Base-by-base conservation (phyloP, 2,329 filamentous ascomycete species). In the Colletotrichum theobromicola region DNA sequence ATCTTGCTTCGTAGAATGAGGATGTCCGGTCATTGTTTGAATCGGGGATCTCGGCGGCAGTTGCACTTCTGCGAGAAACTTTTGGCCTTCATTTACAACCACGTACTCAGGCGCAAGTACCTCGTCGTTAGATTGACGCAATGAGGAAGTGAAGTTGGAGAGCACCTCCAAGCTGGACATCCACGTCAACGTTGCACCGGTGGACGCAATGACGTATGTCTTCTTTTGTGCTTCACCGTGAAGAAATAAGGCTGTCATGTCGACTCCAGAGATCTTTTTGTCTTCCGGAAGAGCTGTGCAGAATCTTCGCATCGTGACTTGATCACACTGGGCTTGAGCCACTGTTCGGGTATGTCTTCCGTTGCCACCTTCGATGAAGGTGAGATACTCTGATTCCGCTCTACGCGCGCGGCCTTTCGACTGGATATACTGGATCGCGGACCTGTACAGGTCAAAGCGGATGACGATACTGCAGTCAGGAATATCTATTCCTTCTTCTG, bases 381-480 rank as follows among this genome's bases (percentile, higher is more conserved):
- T 94, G 37, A 96, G 90, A 82, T 96, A 98, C 76, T 90, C 92
- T 0, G 97, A 98, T 69, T 93, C 89, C 1, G 85, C 83, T 79
- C 95, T 94, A 50, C 97, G 90, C 15, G 97, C 97, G 68, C 97
- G 91, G 1, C 97, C 97, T 76, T 95, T 91, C 16, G 96, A 98
- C 82, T 99, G 97, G 24, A 98, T 93, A 81, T 98, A 98, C 80
- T 98, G 94, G 67, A 98, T 98, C 83, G 98, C 92, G 0, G 96
- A 98, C 13, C 90, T 88, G 83, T 95, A 98, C 4, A 98, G 89
- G 80, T 98, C 95, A 79, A 98, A 99, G 3, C 96, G 85, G 74
- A 94, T 87, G 34, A 94, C 86, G 2, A 93, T 81, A 76, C 93
- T 93, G 81, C 92, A 94, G 70, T 93, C 90, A 0, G 92, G 92